Conservation (phyloP, 495 filamentous ascomycete genomes). For the Entonaema liquescens region DNA sequence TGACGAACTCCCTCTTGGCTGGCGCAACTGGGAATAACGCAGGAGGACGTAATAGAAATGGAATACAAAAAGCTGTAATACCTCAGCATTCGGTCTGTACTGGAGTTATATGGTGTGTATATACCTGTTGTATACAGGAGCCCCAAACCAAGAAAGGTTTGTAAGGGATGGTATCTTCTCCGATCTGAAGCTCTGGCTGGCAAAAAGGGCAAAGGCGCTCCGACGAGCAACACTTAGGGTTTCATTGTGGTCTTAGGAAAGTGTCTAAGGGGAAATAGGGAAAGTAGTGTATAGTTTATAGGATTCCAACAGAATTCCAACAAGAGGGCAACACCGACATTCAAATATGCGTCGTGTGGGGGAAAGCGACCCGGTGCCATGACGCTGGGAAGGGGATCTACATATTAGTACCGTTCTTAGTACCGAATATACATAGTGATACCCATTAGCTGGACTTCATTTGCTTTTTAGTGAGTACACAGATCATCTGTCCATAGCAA, state of each 20-base stretch:
- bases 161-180: conserved; percentile 16
- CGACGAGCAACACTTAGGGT: conserved; percentile 31
- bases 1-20: conserved; percentile 16
- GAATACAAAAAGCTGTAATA: conserved; percentile 12
- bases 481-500: conserved; percentile 32
- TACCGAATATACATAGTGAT: conserved; percentile 6
- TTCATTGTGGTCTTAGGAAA: conserved; percentile 17
- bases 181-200: conserved; percentile 25
- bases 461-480: conserved; percentile 5
- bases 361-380: conserved; percentile 18
- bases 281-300: conserved; percentile 19
- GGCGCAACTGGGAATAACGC: conserved; percentile 31
- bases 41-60: conserved; percentile 22
- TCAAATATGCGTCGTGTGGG: conserved; percentile 15
- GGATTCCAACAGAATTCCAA: conserved; percentile 6
- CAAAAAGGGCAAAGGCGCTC: conserved; percentile 24
- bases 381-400: conserved; percentile 21
- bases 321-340: not conserved
- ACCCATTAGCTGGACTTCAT: conserved; percentile 20
- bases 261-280: conserved; percentile 7
- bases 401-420: conserved; percentile 8
- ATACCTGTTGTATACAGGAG: not conserved
- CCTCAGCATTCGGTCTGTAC: not conserved
- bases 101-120: conserved; percentile 4
- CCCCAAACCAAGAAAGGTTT: not conserved